Conservation (phyloP, 116 monocot species). For the Thalassia testudinum region DNA sequence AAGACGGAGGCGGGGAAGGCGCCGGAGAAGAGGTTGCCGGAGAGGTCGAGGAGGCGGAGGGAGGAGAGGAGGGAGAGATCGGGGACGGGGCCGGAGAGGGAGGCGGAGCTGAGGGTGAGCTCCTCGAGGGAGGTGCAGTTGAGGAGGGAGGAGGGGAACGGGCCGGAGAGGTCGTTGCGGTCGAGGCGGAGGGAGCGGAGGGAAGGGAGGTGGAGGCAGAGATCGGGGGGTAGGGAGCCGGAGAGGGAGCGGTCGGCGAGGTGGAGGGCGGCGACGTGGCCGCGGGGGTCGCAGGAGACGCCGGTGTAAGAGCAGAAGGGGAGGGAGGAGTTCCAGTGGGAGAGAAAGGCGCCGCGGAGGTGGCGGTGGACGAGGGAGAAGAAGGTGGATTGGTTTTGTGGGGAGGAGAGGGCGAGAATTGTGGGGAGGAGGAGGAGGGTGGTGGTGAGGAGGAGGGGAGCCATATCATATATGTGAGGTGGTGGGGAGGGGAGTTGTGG, state of each 20-base stretch:
- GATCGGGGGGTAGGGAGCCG: constrained; percentile 45
- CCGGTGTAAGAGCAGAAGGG: constrained; percentile 46
- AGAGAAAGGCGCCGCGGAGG: constrained; percentile 33
- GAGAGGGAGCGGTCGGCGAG: constrained; percentile 41
- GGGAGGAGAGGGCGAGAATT: neutral
- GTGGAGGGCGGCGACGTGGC: constrained; percentile 31
- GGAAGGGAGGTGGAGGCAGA: constrained; percentile 44
- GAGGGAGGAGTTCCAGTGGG: constrained; percentile 24
- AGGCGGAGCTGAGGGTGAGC: constrained; percentile 44
- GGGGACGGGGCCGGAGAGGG: constrained; percentile 44
- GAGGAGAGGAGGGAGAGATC: constrained; percentile 46
- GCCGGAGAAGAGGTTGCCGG: constrained; percentile 67
- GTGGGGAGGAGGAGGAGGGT: neutral
- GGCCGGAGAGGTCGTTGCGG: constrained; percentile 30
- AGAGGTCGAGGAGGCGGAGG: constrained; percentile 50
- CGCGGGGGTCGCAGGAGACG: constrained; percentile 37
- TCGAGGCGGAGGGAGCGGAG: constrained; percentile 44
- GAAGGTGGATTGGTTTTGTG: constrained; percentile 29
- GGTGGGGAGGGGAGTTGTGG: too few species aligned
- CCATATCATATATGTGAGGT: constrained; percentile 5
- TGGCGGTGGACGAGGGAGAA: constrained; percentile 52
- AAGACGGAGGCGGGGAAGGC: constrained; percentile 47
- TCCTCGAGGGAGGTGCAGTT: constrained; percentile 58
- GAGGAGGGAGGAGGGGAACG: constrained; percentile 41
- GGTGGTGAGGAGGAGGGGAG: constrained; percentile 1